Evolutionary conservation across 257 asterid genomes (phyloP).

Genomic region (Pogostemon cablin): DNA sequence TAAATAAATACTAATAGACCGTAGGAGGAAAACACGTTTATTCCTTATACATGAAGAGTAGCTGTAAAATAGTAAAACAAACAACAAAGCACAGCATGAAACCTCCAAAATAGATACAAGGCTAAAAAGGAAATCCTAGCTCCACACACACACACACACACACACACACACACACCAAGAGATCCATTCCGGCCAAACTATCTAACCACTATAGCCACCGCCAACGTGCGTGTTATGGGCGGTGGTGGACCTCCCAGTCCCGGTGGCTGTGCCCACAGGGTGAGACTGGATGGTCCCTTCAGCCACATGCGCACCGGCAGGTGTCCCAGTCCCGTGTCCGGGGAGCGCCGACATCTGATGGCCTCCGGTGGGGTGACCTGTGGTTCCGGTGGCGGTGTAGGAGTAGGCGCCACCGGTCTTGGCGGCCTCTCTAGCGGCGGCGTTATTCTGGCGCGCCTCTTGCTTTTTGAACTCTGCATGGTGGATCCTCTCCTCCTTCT

Average conservation of each 20-base stretch:
- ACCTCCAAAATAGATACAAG: neutral
- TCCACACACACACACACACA: neutral
- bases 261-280: constrained; percentile 57
- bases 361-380: constrained; percentile 42
- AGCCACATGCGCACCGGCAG: constrained; percentile 47
- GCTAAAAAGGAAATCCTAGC: neutral
- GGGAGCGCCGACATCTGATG: constrained; percentile 63
- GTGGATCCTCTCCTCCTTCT: constrained; percentile 46
- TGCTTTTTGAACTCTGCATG: constrained; percentile 59
- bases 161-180: neutral
- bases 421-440: constrained; percentile 30
- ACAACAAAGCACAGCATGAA: too few species aligned
- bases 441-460: constrained; percentile 46
- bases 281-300: constrained; percentile 49
- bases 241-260: constrained; percentile 47
- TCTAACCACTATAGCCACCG: constrained; percentile 42
- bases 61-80: too few species aligned
- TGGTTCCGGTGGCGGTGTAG: constrained; percentile 42
- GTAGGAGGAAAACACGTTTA: too few species aligned
- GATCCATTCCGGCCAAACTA: neutral
- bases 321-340: constrained; percentile 55
- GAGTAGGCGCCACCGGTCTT: constrained; percentile 42
- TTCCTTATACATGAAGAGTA: too few species aligned
- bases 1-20: too few species aligned
- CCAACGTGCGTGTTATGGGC: constrained; percentile 50